Evolutionary conservation across 495 filamentous ascomycete genomes (phyloP), one percentile per base, ranked within the genome.

Genomic region (Lophiostoma macrostomum): DNA sequence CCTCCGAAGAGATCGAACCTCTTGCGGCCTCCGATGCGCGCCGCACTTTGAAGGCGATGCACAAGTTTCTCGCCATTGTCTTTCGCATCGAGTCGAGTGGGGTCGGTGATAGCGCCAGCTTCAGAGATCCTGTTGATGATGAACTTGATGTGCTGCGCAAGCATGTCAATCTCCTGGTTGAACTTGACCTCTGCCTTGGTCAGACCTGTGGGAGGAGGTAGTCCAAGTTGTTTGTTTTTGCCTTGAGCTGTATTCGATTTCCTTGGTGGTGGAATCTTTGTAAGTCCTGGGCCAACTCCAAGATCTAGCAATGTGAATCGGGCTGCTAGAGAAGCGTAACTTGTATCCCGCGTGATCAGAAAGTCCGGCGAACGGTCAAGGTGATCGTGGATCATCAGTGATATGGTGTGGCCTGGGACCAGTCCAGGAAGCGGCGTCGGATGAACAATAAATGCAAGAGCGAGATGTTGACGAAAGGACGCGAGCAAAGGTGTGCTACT

Each of bases 101-200:
- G 14, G 38, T 60, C 76, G 64, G 84, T 79, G 5, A 83, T 78
- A 20, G 86, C 84, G 22, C 87, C 87, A 0, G 81, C 77, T 63
- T 91, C 88, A 50, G 81, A 73, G 50, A 97, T 95, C 6, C 73
- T 73, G 13, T 77, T 79, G 64, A 83, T 85, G 36, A 93, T 78
- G 18, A 69, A 67, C 56, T 83, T 86, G 45, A 97, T 71, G 19
- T 71, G 70, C 13, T 71, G 64, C 12, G 80, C 75, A 1, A 96
- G 71, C 7, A 59, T 63, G 65, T 96, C 91, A 45, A 96, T 72
- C 2, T 80, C 73, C 4, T 66, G 63, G 61, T 96, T 83, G 70
- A 88, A 93, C 39, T 75, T 70, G 8, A 53, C 68, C 20, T 78
- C 75, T 1, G 71, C 60, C 23, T n/a, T n/a, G 71, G 65, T 18